Evolutionary conservation across 2,329 filamentous ascomycete species (phyloP), one percentile per base, ranked within the genome.

Genomic region (Arthrobotrys megalospora): DNA sequence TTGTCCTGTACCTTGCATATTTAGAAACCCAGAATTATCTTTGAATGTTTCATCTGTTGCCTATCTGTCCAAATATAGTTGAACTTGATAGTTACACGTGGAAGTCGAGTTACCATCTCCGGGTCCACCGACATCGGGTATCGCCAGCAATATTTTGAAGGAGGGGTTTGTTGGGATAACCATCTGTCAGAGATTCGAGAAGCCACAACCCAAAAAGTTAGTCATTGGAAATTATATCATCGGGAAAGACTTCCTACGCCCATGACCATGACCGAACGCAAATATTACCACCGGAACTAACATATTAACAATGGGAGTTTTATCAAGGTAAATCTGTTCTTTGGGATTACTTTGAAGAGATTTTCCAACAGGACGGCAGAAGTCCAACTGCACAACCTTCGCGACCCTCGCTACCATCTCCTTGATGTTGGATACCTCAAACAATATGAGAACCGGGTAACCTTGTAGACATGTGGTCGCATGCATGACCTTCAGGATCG

Each of bases 1-100:
- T 16, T 21, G 34, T 19, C 16, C 47, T 28, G 68, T 73, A 47
- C 69, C 69, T 71, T 73, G 55, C 69, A 73, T 41, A 66, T 36
- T 41, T 60, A 24, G 69, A 72, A 72, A 72, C 68, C n/a, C 11
- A 72, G 12, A 55, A 50, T 16, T 24, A 48, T 47, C 21, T 58
- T 60, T 48, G 50, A 43, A 71, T 21, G 53, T 58, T 73, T 58
- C 50, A 62, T 45, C 58, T 32, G 28, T 58, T 70, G n/a, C 12
- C 19, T 24, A 38, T 53, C 19, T 36, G 60, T 47, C 60, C 60
- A 64, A 47, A 48, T 64, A 64, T 47, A 63, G 41, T 63, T 45
- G 41, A 41, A 10, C n/a, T 48, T 21, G 60, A 7, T 16, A 21
- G 16, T 60, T 60, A 14, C 14, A 11, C 43, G 38, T 60, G 19